These are phyloP conservation scores for Cystoderma amianthinum DNA, from an alignment of 768 basidiomycete species.

Conservation along the genomic window DNA sequence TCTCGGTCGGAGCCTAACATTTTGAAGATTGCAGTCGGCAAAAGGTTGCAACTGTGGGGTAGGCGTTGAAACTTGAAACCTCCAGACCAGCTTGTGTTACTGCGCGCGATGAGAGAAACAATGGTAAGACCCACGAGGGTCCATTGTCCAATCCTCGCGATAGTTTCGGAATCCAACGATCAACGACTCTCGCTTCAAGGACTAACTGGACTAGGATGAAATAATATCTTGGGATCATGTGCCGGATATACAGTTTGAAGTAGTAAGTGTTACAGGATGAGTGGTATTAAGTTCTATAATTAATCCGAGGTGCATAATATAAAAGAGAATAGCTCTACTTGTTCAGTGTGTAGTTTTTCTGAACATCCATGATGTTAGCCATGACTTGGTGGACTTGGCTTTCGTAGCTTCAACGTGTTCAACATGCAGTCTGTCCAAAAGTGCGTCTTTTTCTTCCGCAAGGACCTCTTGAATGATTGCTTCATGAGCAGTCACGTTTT, in stretches of 20 bases:
- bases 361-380: slow-evolving; percentile 68
- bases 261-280: slow-evolving; percentile 14
- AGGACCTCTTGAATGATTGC: slow-evolving; percentile 65
- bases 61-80: too few relatives aligned
- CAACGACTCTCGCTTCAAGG: too few relatives aligned
- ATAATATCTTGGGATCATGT: slow-evolving; percentile 12
- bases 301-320: slow-evolving; percentile 26
- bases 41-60: too few relatives aligned
- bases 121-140: too few relatives aligned
- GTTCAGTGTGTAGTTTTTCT: slow-evolving; percentile 21
- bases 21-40: too few relatives aligned
- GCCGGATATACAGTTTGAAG: slow-evolving; percentile 11
- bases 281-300: slow-evolving; percentile 19
- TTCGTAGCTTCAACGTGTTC: slow-evolving; percentile 47
- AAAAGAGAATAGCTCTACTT: slow-evolving; percentile 17
- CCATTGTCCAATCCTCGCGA: too few relatives aligned
- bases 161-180: too few relatives aligned
- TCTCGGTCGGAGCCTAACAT: too few relatives aligned
- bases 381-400: slow-evolving; percentile 39
- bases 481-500: slow-evolving; percentile 48
- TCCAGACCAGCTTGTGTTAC: too few relatives aligned
- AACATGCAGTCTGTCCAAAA: slow-evolving; percentile 42
- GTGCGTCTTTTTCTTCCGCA: slow-evolving; percentile 59
- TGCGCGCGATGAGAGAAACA: too few relatives aligned
- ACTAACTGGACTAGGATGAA: too few relatives aligned